Conservation (phyloP, 352 stramenopile genomes). For the Globisporangium takayamanum region DNA sequence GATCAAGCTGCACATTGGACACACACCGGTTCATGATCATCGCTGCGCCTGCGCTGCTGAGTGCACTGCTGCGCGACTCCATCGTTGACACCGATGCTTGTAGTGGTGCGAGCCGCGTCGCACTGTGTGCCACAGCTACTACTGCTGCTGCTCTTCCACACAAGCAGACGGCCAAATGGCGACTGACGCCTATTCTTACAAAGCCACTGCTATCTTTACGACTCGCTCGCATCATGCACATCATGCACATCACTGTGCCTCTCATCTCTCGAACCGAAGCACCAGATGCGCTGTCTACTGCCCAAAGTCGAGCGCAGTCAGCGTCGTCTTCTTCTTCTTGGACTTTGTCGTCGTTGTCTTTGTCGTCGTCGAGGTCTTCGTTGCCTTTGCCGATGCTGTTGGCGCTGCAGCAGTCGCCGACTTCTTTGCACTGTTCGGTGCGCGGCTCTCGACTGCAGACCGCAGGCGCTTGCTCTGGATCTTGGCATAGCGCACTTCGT, state of each 20-base stretch:
- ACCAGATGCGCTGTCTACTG: background rate
- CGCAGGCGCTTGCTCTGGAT: constrained; percentile 86
- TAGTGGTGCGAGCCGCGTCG: no score
- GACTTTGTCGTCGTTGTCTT: constrained; percentile 12
- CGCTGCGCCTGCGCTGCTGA: constrained; percentile 52
- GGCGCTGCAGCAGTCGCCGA: background rate
- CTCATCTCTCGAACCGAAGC: background rate
- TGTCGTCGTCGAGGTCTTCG: background rate
- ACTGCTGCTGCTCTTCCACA: no score
- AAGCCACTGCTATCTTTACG: background rate
- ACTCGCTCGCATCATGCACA: background rate
- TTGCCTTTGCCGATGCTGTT: background rate
- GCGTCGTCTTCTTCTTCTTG: constrained; percentile 15
- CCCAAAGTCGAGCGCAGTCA: constrained; percentile 7
- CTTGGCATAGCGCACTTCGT: constrained; percentile 93
- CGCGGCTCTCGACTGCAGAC: constrained; percentile 57
- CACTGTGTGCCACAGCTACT: no score
- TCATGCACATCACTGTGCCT: background rate
- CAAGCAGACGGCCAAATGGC: no score
- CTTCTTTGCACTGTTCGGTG: constrained; percentile 1
- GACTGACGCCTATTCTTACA: no score
- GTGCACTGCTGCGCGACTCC: constrained; percentile 42
- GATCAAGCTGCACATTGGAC: background rate
- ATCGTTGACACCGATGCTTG: constrained; percentile 9
- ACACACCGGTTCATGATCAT: constrained; percentile 68